Percentiles rank a stretch among this genome's conserved stretches.
Conservation (phyloP, 495 filamentous ascomycete species). For the Penicillium bovifimosum region DNA sequence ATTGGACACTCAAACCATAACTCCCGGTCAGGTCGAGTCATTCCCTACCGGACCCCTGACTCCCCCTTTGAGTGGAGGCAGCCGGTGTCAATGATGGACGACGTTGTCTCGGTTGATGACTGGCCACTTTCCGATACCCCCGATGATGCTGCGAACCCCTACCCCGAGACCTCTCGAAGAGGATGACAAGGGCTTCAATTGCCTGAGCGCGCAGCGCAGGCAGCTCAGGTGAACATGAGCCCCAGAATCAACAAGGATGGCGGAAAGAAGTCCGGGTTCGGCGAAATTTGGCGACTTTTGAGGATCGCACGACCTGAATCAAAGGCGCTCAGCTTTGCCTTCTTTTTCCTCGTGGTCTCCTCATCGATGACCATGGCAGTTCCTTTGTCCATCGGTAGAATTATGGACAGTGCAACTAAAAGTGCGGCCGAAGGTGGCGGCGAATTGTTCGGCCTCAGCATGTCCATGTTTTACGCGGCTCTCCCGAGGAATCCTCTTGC, state of each 20-base stretch:
- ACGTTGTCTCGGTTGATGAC: no score
- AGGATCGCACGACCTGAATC: constrained; percentile 83
- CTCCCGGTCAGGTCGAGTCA: no score
- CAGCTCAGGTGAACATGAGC: constrained; percentile 83
- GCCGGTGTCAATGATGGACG: no score
- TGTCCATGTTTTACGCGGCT: constrained; percentile 72
- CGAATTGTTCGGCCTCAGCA: constrained; percentile 65
- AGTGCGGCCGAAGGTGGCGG: constrained; percentile 41
- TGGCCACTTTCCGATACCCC: no score
- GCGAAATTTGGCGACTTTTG: constrained; percentile 80
- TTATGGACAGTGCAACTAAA: constrained; percentile 80
- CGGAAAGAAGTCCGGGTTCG: constrained; percentile 57
- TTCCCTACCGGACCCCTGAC: no score
- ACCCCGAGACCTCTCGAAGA: constrained; percentile 33
- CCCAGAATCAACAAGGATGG: constrained; percentile 82
- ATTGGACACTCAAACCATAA: no score
- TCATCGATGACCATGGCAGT: constrained; percentile 90
- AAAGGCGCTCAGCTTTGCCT: constrained; percentile 70
- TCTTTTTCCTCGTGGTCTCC: constrained; percentile 78
- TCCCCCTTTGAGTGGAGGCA: no score
- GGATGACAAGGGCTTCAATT: constrained; percentile 54
- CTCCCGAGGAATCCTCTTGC: constrained; percentile 62
- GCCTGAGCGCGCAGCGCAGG: constrained; percentile 76
- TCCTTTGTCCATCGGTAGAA: constrained; percentile 91
- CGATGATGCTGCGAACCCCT: no score